Base-by-base conservation (phyloP, 1,139 yeast genomes). In the Magnusiomyces paraingens region DNA sequence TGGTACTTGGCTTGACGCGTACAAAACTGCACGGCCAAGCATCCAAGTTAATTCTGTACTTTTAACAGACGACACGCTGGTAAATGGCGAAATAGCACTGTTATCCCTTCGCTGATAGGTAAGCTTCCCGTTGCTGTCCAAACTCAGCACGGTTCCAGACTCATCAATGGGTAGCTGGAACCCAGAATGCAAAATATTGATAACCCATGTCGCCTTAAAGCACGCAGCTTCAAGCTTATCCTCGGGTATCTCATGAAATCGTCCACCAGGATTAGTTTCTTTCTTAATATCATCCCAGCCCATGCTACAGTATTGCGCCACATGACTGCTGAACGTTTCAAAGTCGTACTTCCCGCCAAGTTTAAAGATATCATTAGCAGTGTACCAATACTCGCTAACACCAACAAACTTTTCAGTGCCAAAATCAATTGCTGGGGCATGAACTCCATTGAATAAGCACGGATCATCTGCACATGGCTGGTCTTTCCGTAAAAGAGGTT, bases 301-400 rank as follows among this genome's bases (percentile, higher is more conserved):
- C 6, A 76, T 67, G 12, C 62, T 60, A 61, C 88, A 82, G 41
- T 80, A 71, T 46, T 71, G 71, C 15, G 71, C 64, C 0, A 84
- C 79, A 54, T 74, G 71, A 3, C 68, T 64, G 58, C 77, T 76
- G 45, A 81, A 79, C 22, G 66, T 59, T 6, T 63, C 61, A 55
- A 70, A 72, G 58, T 75, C 76, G 55, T 72, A 74, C 48, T 64
- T 70, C 1, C 77, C 78, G 2, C 73, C 69, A 50, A 70, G 59
- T 2, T 65, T 62, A 52, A 71, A 68, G 11, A 84, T 69, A 46
- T 75, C 78, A 22, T 78, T 77, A 8, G 85, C 76, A 1, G 89
- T 82, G 65, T 85, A 84, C 90, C 93, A 86, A 66, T 85, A 86
- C 44, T 90, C 95, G 62, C 90, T 83, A 2, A 87, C 88, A 0